These are phyloP conservation scores for Pontederia paniculata DNA, from an alignment of 176 grass and related monocot genomes.

Conservation along the genomic window DNA sequence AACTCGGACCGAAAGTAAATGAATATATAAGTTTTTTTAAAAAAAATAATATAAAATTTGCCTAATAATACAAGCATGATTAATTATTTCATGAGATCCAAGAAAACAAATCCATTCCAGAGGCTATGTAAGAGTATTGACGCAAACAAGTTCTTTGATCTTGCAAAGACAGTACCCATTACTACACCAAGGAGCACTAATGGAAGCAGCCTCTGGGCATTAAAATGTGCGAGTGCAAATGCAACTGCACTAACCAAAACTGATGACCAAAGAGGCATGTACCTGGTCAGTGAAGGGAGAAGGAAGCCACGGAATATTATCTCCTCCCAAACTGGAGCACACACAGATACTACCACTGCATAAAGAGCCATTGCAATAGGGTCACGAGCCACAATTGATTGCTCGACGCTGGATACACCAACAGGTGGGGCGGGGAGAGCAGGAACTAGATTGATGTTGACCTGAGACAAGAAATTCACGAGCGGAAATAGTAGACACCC, in stretches of 20 bases:
- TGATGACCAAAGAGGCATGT: slow-evolving; percentile 70
- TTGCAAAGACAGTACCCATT: slow-evolving; percentile 77
- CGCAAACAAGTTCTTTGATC: slow-evolving; percentile 63
- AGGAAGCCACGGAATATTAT: slow-evolving; percentile 93
- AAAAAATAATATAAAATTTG: too few relatives aligned
- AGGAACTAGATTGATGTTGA: slow-evolving; percentile 67
- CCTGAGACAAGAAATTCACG: slow-evolving; percentile 80
- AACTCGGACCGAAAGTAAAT: too few relatives aligned
- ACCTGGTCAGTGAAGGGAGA: slow-evolving; percentile 79
- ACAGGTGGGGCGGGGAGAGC: slow-evolving; percentile 37
- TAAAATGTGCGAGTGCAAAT: slow-evolving; percentile 90
- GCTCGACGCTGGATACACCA: slow-evolving; percentile 73
- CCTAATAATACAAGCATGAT: neutral
- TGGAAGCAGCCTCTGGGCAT: slow-evolving; percentile 75
- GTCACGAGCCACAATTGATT: slow-evolving; percentile 79
- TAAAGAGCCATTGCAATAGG: slow-evolving; percentile 78
- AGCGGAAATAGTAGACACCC: slow-evolving; percentile 72
- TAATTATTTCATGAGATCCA: slow-evolving; percentile 82
- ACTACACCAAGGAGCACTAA: slow-evolving; percentile 83
- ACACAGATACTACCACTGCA: slow-evolving; percentile 71
- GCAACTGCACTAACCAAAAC: slow-evolving; percentile 64
- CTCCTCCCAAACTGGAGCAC: slow-evolving; percentile 95
- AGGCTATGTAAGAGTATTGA: slow-evolving; percentile 84
- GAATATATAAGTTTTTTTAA: neutral
- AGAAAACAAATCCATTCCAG: slow-evolving; percentile 95